Evolutionary conservation across 208 protist species (phyloP).

Genomic region (Acanthamoeba quina): DNA sequence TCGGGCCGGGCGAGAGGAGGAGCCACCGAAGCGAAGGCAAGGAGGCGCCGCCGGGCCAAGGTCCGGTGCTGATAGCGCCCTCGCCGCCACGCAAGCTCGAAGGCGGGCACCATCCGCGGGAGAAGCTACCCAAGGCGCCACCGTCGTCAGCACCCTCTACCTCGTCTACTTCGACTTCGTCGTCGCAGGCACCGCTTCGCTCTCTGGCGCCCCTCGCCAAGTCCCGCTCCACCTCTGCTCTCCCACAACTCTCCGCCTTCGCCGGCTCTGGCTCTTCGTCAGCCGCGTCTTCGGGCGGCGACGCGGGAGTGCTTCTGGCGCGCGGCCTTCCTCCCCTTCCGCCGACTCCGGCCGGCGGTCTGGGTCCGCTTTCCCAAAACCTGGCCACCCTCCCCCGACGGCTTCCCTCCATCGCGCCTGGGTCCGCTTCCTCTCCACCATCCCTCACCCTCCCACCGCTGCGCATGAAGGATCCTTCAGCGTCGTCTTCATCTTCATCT

Average conservation of each 20-base stretch:
- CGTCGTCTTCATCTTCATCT: not conserved
- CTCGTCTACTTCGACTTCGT: not conserved
- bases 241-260: not conserved
- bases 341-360: not conserved
- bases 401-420: not conserved
- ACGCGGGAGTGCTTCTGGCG: not conserved
- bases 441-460: not conserved
- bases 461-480: not conserved
- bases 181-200: not conserved
- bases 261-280: not conserved
- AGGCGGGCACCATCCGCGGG: not conserved
- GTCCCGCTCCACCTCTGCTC: not conserved
- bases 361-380: not conserved
- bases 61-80: not conserved
- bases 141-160: not conserved
- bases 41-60: not conserved
- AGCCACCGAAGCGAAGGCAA: constrained; percentile 20
- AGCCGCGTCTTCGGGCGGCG: not conserved
- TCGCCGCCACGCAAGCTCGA: constrained; percentile 15
- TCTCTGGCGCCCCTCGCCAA: constrained; percentile 18
- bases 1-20: not conserved
- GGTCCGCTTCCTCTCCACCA: not conserved
- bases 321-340: not conserved
- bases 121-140: constrained; percentile 15
- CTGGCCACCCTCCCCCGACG: not conserved